These are phyloP conservation scores for Crassisporium funariophilum DNA, from an alignment of 768 basidiomycete species.

Conservation along the genomic window DNA sequence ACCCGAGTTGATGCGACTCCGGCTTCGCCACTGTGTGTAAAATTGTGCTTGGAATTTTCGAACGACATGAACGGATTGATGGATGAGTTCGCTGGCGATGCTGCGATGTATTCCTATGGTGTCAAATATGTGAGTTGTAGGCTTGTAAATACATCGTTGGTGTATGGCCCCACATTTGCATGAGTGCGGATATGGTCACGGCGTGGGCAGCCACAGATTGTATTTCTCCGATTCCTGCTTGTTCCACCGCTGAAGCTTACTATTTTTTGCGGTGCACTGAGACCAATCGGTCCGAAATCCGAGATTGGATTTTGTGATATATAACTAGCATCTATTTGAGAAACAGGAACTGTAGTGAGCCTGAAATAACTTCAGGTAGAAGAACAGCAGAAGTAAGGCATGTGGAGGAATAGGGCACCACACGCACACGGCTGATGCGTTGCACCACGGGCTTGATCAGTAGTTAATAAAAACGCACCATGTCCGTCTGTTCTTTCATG, in stretches of 20 bases:
- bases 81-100: neutral
- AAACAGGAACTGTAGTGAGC: neutral
- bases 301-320: conserved; percentile 1
- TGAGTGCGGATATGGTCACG: neutral
- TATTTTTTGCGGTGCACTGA: conserved; percentile 5
- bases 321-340: conserved; percentile 8
- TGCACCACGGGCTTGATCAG: neutral
- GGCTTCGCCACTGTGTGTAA: neutral
- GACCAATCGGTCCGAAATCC: neutral
- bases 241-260: neutral
- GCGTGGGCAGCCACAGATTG: neutral
- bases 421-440: too few species aligned
- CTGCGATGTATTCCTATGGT: neutral
- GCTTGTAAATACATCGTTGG: neutral
- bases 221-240: conserved; percentile 6
- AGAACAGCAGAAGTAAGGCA: neutral
- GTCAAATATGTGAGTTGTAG: neutral
- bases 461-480: conserved; percentile 8
- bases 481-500: neutral
- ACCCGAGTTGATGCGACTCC: neutral
- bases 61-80: neutral
- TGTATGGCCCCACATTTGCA: neutral
- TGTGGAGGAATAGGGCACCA: neutral
- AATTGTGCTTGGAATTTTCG: neutral
- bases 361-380: neutral